Base-by-base conservation (phyloP, 202 grass and related monocot species). In the Musa balbisiana region DNA sequence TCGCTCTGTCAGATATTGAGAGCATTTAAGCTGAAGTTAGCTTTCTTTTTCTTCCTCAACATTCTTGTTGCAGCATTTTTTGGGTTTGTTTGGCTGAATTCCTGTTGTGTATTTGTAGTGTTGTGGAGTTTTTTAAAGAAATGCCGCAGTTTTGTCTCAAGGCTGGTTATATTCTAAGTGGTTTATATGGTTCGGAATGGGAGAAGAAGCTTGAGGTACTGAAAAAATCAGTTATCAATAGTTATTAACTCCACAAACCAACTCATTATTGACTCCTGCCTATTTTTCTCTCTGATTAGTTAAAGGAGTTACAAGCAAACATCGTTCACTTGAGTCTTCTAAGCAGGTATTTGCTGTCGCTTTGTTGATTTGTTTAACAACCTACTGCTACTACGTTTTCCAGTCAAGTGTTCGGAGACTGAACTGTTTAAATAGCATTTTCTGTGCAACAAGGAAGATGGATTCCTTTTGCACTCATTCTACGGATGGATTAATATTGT, bases 101-200 rank as follows among this genome's bases (percentile, higher is more conserved):
- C 55, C 56, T 84, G 8, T 80, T 80, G 76, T 63, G 58, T 55
- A 72, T 23, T 63, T 87, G 60, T 80, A 98, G 95, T 69, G 86
- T 92, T 60, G 74, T 87, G 52, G 91, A 90, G 50, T 98, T 98
- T 71, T 94, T 98, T 78, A 94, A 94, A 77, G 95, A 94, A 80
- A 85, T 98, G 78, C 91, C 87, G 19, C 95, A 98, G 83, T 98
- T 98, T 83, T 94, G 95, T 88, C 72, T 92, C 55, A 98, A 98
- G 87, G 84, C 82, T 82, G 85, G 83, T 29, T 84, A 80, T 25
- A 62, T 93, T 80, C 64, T 98, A 23, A 64, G 63, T 73, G 91
- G 84, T n/a, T 73, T 92, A 8, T 98, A 90, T 88, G 95, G 95
- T 77, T 93, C 91, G 80, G 88, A 93, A 76, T 98, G 95, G 91